phyloP scores from a whole-genome alignment of 495 filamentous ascomycete species.

The Aeminium ludgeri region DNA sequence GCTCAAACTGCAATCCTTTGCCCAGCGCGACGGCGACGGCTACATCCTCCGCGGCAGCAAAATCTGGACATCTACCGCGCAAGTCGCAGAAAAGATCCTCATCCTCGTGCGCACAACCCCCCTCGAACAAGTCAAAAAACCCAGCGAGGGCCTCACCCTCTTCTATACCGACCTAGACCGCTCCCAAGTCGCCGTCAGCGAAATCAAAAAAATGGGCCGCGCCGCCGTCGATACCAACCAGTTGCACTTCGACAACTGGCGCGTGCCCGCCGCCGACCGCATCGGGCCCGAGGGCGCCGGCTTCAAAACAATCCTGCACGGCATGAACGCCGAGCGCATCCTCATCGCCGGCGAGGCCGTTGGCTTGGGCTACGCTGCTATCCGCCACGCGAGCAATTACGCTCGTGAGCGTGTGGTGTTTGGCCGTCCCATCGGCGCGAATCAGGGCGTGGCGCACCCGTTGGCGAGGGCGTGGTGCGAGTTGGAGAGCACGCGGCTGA shows the following conservation, averaged over 20 bases:
- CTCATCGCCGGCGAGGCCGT: conserved; percentile 18
- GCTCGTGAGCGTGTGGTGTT: conserved; percentile 20
- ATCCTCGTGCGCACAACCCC: conserved; percentile 21
- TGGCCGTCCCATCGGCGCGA: conserved; percentile 19
- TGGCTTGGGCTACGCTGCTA: conserved; percentile 18
- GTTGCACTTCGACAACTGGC: conserved; percentile 20
- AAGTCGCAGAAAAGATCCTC: conserved; percentile 20
- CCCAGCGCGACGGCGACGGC: conserved; percentile 12
- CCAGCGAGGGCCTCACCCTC: conserved; percentile 17
- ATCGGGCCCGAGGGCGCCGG: conserved; percentile 20
- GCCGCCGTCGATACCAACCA: conserved; percentile 19
- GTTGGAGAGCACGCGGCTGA: conserved; percentile 16
- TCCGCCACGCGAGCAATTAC: conserved; percentile 17
- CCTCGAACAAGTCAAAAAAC: conserved; percentile 17
- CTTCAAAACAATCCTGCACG: conserved; percentile 22
- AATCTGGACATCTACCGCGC: conserved; percentile 21
- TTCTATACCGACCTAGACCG: conserved; percentile 21
- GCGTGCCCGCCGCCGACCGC: conserved; percentile 14
- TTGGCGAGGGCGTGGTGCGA: conserved; percentile 18
- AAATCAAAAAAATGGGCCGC: conserved; percentile 22
- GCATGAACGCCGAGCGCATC: conserved; percentile 22
- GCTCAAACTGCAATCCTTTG: conserved; percentile 17
- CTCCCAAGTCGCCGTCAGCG: conserved; percentile 12
- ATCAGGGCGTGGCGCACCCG: conserved; percentile 19
- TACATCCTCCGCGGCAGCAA: conserved; percentile 19